phyloP scores from a whole-genome alignment of 805 yeast genomes.

The Metschnikowia cubensis region DNA sequence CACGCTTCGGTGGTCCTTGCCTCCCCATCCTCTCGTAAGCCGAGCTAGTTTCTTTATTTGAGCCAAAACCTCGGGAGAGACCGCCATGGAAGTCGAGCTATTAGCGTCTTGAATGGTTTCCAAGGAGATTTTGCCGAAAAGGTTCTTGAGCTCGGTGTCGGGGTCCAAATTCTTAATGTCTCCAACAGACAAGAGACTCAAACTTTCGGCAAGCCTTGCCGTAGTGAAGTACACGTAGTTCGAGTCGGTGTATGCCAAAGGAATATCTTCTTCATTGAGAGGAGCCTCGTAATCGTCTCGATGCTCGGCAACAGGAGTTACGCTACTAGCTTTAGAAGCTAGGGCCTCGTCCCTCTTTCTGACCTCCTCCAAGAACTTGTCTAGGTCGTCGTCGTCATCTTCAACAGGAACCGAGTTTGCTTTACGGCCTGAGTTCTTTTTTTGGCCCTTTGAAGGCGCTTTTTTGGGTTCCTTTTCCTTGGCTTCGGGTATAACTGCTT shows the following conservation, averaged over 20 bases:
- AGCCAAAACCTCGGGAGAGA: constrained; percentile 63
- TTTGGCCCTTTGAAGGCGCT: constrained; percentile 2
- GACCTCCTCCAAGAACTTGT: constrained; percentile 46
- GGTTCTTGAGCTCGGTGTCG: constrained; percentile 63
- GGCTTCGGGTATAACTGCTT: constrained; percentile 8
- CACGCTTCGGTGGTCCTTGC: constrained; percentile 64
- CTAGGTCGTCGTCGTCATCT: constrained; percentile 59
- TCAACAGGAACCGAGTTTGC: constrained; percentile 15
- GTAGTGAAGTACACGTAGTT: constrained; percentile 46
- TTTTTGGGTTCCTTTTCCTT: constrained; percentile 3
- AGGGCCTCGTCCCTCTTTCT: constrained; percentile 22
- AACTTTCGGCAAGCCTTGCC: constrained; percentile 35
- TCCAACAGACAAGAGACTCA: constrained; percentile 41
- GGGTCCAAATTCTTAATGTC: constrained; percentile 60
- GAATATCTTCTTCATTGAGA: constrained; percentile 26
- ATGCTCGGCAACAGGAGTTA: constrained; percentile 5
- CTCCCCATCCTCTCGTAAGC: constrained; percentile 80
- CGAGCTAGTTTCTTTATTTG: constrained; percentile 57
- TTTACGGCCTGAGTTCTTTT: constrained; percentile 24
- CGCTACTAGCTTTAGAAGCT: constrained; percentile 9
- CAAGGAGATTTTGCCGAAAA: constrained; percentile 68
- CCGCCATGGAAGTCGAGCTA: constrained; percentile 64
- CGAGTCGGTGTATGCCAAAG: constrained; percentile 38
- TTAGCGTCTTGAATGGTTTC: constrained; percentile 74
- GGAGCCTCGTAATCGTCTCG: constrained; percentile 21